Evolutionary conservation across 108 stramenopile species (phyloP), one percentile per base, ranked within the genome.

Genomic region (Cyclotella choctawhatcheeana): DNA sequence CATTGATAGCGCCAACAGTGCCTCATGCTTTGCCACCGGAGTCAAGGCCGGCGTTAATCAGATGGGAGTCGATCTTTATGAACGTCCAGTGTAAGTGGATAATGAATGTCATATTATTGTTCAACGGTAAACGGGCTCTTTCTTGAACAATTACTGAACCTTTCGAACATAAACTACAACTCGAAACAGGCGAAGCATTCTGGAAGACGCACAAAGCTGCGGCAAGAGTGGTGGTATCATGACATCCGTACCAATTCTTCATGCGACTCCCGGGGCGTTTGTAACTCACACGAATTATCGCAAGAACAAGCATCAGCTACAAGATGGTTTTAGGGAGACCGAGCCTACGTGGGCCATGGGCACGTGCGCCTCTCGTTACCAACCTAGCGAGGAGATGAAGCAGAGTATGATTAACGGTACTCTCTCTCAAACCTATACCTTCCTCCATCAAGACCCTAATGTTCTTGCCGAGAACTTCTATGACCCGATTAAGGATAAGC

Each of bases 201-300:
- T 87, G 2, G 77, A 87, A 52, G 83, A 87, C 27, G 86, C 86
- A 32, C 65, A 75, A 77, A 58, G 24, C 16, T 87, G 86, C 71
- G 83, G 71, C 31, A 87, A 76, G 74, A 58, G 77, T n/a, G 86
- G 73, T 22, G 86, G 86, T 59, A 77, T 84, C 33, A 72, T 87
- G 40, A 71, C 86, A 6, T 79, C 83, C 16, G 86, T 87, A 29
- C 83, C 86, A 10, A 58, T 87, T 31, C 63, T 87, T 16, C 86
- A 87, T 58, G 86, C 86, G 6, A 84, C 86, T 58, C 86, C 86
- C 40, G 86, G 69, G n/a, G 71, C 81, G 14, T 87, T 87, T 73
- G 68, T 87, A 13, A 58, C 71, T 0, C 83, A 84, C 65, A 58
- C 77, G n/a, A 84, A 84, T 54, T 64, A 62, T 56, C 72, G 86